A percentile compares a stretch with the other conserved stretches of the same genome.
phyloP scores from a whole-genome alignment of 2,329 filamentous ascomycete genomes.

The Xylariaceae sp. region DNA sequence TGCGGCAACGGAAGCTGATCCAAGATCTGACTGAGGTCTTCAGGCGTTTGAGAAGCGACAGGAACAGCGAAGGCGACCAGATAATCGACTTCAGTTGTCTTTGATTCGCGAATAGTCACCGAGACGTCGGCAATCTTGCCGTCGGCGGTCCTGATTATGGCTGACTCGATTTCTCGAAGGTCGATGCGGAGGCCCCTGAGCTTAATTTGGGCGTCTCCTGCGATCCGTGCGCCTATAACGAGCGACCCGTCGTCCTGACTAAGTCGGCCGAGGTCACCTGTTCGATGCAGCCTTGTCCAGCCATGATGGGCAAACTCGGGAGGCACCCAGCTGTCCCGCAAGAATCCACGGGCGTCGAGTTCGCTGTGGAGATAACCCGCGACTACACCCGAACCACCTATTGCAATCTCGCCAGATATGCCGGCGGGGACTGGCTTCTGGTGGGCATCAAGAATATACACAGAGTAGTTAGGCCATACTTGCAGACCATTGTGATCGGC shows the following conservation, averaged over 20 bases:
- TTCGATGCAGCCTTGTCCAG: slow-evolving; percentile 49
- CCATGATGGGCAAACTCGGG: slow-evolving; percentile 32
- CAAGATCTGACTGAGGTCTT: slow-evolving; percentile 4
- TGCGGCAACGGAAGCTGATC: slow-evolving; percentile 38
- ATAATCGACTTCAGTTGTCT: not conserved
- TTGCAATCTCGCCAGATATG: slow-evolving; percentile 50
- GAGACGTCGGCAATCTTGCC: not conserved
- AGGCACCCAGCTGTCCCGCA: slow-evolving; percentile 24
- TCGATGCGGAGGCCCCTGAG: slow-evolving; percentile 41
- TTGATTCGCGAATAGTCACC: not conserved
- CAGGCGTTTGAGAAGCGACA: not conserved
- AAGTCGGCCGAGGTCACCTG: slow-evolving; percentile 50
- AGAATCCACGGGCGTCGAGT: slow-evolving; percentile 14
- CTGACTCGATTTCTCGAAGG: slow-evolving; percentile 43
- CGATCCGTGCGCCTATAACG: slow-evolving; percentile 46
- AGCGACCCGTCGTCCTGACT: slow-evolving; percentile 43
- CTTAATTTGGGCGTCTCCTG: slow-evolving; percentile 45
- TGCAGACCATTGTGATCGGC: slow-evolving; percentile 28
- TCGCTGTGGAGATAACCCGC: slow-evolving; percentile 49
- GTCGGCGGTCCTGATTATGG: not conserved
- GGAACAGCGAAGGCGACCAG: slow-evolving; percentile 13
- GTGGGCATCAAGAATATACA: slow-evolving; percentile 51
- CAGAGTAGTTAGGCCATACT: slow-evolving; percentile 43
- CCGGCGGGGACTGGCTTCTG: slow-evolving; percentile 43
- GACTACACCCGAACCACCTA: slow-evolving; percentile 52